phyloP scores from a whole-genome alignment of 176 grass and related monocot genomes.

The Eragrostis nindensis region DNA sequence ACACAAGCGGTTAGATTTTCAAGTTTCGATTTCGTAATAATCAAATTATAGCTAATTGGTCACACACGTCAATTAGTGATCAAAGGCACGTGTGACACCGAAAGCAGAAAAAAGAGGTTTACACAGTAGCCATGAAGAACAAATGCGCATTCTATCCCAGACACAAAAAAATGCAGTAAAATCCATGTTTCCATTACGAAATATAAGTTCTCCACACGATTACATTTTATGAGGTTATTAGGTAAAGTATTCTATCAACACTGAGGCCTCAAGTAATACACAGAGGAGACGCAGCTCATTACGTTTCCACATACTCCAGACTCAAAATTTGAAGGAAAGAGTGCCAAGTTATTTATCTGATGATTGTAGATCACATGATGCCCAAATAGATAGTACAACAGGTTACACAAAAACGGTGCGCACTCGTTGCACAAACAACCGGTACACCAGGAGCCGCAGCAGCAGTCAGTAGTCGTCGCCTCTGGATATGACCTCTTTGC shows the following conservation, averaged over 20 bases:
- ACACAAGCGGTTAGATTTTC: neutral
- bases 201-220: neutral
- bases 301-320: neutral
- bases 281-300: neutral
- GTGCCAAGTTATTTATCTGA: constrained; percentile 5
- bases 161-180: neutral
- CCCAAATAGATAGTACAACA: neutral
- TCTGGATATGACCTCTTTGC: constrained; percentile 95
- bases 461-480: constrained; percentile 80
- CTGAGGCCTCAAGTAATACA: neutral
- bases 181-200: neutral
- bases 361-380: neutral
- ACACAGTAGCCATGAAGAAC: neutral
- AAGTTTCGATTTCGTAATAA: neutral
- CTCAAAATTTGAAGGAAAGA: neutral
- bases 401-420: neutral
- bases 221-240: neutral
- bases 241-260: neutral
- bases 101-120: neutral
- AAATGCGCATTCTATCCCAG: neutral
- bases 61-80: too few species aligned
- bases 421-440: neutral
- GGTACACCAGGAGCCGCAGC: constrained; percentile 1
- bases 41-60: neutral
- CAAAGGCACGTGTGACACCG: neutral